phyloP scores from a whole-genome alignment of 2,329 filamentous ascomycete species.

The Aspergillus sp. region DNA sequence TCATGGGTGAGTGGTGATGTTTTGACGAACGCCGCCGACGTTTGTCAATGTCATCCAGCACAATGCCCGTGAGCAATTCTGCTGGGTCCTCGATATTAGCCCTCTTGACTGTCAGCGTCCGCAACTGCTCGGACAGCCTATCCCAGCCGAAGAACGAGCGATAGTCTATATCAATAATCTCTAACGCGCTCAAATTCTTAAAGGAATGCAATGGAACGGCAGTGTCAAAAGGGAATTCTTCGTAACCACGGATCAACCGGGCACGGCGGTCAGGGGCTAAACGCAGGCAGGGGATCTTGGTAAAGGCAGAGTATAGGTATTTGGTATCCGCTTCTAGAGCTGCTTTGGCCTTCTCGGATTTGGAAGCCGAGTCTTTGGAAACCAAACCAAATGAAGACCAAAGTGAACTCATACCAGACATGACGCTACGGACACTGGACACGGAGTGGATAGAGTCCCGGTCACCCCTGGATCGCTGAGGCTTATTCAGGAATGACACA shows the following conservation, averaged over 20 bases:
- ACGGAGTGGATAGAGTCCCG: conserved; percentile 91
- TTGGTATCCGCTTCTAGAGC: conserved; percentile 84
- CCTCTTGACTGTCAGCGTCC: conserved; percentile 84
- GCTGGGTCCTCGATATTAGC: conserved; percentile 85
- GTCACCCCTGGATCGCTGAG: conserved; percentile 80
- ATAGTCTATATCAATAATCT: conserved; percentile 94
- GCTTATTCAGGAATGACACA: conserved; percentile 88
- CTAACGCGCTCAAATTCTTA: conserved; percentile 92
- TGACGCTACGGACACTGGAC: conserved; percentile 93
- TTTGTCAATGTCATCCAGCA: conserved; percentile 95
- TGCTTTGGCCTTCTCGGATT: conserved; percentile 86
- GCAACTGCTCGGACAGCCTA: conserved; percentile 83
- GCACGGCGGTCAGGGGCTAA: conserved; percentile 92
- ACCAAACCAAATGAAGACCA: conserved; percentile 87
- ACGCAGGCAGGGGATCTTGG: conserved; percentile 90
- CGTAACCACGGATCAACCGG: conserved; percentile 85
- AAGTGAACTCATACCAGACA: conserved; percentile 92
- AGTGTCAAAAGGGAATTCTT: conserved; percentile 97
- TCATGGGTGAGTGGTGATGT: conserved; percentile 74
- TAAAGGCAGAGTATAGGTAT: conserved; percentile 97
- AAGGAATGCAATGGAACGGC: conserved; percentile 95
- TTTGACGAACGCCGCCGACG: conserved; percentile 85
- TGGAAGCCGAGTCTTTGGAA: conserved; percentile 74
- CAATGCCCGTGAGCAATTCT: conserved; percentile 88
- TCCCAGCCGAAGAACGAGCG: conserved; percentile 98